Evolutionary conservation across 1,139 yeast species (phyloP).

Genomic region (Candida sp.): DNA sequence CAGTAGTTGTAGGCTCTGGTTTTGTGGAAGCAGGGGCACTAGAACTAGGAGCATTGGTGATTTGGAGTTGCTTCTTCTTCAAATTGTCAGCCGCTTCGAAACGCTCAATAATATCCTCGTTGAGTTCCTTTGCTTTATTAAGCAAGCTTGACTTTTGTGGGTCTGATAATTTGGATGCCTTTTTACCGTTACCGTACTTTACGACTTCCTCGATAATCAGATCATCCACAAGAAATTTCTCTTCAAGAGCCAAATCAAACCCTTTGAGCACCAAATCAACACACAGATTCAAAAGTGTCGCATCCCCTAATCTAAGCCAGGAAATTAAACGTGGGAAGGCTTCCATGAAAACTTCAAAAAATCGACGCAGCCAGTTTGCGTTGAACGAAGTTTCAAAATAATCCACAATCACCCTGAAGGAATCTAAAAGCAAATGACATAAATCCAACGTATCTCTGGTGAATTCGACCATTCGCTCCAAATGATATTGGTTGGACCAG

Average conservation of each 20-base stretch:
- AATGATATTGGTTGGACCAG: slow-evolving; percentile 74
- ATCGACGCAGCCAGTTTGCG: slow-evolving; percentile 17
- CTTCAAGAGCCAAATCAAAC: slow-evolving; percentile 62
- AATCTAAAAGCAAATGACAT: slow-evolving; percentile 68
- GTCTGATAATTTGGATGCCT: slow-evolving; percentile 61
- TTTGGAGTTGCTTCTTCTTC: neutral
- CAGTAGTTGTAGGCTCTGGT: no score
- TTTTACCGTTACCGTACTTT: slow-evolving; percentile 66
- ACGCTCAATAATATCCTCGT: slow-evolving; percentile 23
- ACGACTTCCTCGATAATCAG: slow-evolving; percentile 56
- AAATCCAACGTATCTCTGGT: slow-evolving; percentile 88
- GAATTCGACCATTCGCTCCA: slow-evolving; percentile 69
- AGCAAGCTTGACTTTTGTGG: slow-evolving; percentile 63
- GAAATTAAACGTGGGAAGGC: slow-evolving; percentile 68
- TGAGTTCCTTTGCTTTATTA: slow-evolving; percentile 58
- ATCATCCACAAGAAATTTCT: slow-evolving; percentile 50
- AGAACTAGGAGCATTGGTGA: neutral
- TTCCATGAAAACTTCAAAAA: slow-evolving; percentile 42
- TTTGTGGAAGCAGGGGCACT: neutral
- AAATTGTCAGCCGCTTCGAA: neutral
- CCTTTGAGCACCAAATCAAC: slow-evolving; percentile 72
- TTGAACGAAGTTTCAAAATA: slow-evolving; percentile 21
- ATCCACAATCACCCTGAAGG: slow-evolving; percentile 60
- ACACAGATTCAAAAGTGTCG: slow-evolving; percentile 74
- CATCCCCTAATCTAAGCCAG: slow-evolving; percentile 85